phyloP scores from a whole-genome alignment of 306 rosid genomes.

The Rosa multiflora region DNA sequence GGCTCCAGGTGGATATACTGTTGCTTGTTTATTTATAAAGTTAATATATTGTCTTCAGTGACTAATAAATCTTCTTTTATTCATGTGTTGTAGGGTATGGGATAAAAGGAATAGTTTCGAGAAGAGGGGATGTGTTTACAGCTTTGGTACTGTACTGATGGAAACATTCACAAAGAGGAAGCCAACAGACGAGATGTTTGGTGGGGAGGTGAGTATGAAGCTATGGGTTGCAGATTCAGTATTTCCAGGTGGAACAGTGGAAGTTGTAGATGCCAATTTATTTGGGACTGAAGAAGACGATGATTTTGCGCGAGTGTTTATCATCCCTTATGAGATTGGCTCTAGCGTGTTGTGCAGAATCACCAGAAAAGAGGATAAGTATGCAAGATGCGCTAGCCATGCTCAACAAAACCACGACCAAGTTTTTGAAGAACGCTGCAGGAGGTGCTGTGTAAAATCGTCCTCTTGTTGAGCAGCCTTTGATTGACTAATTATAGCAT shows the following conservation, averaged over 20 bases:
- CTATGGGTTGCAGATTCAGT: conserved; percentile 23
- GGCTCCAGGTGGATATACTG: conserved; percentile 39
- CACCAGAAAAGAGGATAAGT: not conserved
- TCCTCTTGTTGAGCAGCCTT: not conserved
- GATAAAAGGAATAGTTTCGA: conserved; percentile 34
- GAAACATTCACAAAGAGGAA: conserved; percentile 45
- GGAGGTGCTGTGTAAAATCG: not conserved
- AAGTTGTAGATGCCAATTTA: conserved; percentile 16
- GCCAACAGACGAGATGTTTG: conserved; percentile 40
- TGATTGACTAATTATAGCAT: not conserved
- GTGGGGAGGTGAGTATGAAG: conserved; percentile 1
- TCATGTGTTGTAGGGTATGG: conserved; percentile 25
- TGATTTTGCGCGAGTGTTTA: not conserved
- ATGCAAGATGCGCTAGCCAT: not conserved
- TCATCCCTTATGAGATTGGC: conserved; percentile 19
- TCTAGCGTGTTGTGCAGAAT: conserved; percentile 13
- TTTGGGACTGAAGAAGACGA: not conserved
- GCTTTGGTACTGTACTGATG: conserved; percentile 43
- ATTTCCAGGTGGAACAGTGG: not conserved
- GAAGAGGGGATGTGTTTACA: conserved; percentile 38
- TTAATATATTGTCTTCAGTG: not conserved
- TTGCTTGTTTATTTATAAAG: not conserved
- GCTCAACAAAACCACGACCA: conserved; percentile 8
- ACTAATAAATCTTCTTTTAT: not conserved
- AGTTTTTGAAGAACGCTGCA: not conserved